Conservation (phyloP, 2,329 filamentous ascomycete species). For the Xylariales sp. region DNA sequence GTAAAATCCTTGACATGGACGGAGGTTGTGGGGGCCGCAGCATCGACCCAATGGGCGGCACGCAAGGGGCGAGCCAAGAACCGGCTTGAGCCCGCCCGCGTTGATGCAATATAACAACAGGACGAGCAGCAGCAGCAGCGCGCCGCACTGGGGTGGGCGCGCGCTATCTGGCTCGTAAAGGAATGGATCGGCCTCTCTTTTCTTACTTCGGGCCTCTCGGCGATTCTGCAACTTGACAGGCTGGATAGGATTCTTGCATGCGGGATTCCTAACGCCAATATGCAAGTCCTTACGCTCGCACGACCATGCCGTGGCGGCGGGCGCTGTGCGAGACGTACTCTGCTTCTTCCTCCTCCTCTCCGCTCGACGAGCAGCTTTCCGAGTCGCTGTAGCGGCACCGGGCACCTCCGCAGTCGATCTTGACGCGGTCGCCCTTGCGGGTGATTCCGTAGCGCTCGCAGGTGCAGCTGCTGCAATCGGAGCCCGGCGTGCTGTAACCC, state of each 20-base stretch:
- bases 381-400: slow-evolving; percentile 81
- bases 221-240: slow-evolving; percentile 11
- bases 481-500: slow-evolving; percentile 74
- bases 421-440: slow-evolving; percentile 85
- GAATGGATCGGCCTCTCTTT: slow-evolving; percentile 23
- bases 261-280: slow-evolving; percentile 15
- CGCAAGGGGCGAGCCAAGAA: slow-evolving; percentile 30
- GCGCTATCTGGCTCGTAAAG: slow-evolving; percentile 22
- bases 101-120: slow-evolving; percentile 30
- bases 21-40: slow-evolving; percentile 41
- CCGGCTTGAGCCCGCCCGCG: slow-evolving; percentile 38
- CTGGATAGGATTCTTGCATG: no score
- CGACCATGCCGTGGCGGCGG: slow-evolving; percentile 62
- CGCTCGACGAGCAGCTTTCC: slow-evolving; percentile 63
- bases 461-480: slow-evolving; percentile 75
- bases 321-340: slow-evolving; percentile 50
- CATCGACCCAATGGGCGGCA: slow-evolving; percentile 46
- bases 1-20: slow-evolving; percentile 11
- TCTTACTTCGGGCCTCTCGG: slow-evolving; percentile 14
- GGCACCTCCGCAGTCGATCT: slow-evolving; percentile 88
- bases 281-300: slow-evolving; percentile 33
- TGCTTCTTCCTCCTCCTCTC: slow-evolving; percentile 62
- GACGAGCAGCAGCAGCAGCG: slow-evolving; percentile 19
- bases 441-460: slow-evolving; percentile 98
- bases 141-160: no score